A percentile compares a stretch with the other conserved stretches of the same genome.
These are phyloP conservation scores for Cladosporium colombiae DNA, from an alignment of 2,329 filamentous ascomycete species.

Conservation along the genomic window DNA sequence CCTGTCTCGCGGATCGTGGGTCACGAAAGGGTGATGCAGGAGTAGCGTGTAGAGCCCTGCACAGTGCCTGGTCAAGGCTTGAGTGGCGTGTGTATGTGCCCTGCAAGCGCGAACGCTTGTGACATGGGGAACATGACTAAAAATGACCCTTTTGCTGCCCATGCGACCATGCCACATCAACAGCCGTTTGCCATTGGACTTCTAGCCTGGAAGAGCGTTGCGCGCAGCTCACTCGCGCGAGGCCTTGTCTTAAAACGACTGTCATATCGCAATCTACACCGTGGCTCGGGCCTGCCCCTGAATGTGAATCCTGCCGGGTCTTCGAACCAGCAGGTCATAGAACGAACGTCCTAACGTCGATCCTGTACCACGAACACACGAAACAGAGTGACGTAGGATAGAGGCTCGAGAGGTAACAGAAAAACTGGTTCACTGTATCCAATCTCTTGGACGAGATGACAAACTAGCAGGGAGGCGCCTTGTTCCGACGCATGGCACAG, in stretches of 20 bases:
- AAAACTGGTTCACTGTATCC: not conserved
- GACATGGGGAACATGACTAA: slow-evolving; percentile 16
- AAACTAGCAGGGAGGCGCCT: slow-evolving; percentile 1
- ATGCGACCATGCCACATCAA: not conserved
- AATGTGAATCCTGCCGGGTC: slow-evolving; percentile 15
- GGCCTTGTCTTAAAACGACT: slow-evolving; percentile 1
- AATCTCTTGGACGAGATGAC: not conserved
- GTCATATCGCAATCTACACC: slow-evolving; percentile 8
- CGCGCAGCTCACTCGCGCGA: not conserved
- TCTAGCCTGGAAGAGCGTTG: not conserved
- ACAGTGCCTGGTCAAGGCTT: slow-evolving; percentile 7
- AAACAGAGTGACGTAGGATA: slow-evolving; percentile 2
- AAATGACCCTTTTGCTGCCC: not conserved
- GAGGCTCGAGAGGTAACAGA: not conserved
- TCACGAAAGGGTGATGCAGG: slow-evolving; percentile 13
- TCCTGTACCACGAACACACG: not conserved
- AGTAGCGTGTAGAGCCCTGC: slow-evolving; percentile 15
- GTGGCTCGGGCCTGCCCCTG: not conserved
- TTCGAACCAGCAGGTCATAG: not conserved
- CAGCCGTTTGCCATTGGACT: not conserved
- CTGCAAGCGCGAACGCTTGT: slow-evolving; percentile 13
- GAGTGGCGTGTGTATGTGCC: slow-evolving; percentile 14
- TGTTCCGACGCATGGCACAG: not conserved
- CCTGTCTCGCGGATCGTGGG: slow-evolving; percentile 17
- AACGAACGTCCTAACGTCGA: not conserved